phyloP scores from a whole-genome alignment of 106 monocot genomes.

The Cymbidium sinense region DNA sequence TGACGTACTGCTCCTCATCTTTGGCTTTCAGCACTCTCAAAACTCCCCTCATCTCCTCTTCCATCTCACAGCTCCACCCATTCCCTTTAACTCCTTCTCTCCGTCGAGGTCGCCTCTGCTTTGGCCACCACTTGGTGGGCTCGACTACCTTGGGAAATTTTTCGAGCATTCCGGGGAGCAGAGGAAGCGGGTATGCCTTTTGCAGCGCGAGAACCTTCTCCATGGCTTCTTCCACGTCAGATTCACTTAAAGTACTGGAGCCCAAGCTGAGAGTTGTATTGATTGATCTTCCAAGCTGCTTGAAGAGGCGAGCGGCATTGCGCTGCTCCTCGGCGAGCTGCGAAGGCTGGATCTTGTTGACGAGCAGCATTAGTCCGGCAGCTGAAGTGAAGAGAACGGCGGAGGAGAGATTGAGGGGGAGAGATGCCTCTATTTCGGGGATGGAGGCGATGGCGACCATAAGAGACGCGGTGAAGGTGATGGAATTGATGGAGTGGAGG shows the following conservation, averaged over 20 bases:
- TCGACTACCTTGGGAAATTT: slow-evolving; percentile 62
- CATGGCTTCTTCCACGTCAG: slow-evolving; percentile 44
- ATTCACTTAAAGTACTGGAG: slow-evolving; percentile 1
- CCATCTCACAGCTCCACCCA: slow-evolving; percentile 51
- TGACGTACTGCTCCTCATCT: slow-evolving; percentile 51
- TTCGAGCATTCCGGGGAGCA: slow-evolving; percentile 62
- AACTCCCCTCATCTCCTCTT: slow-evolving; percentile 51
- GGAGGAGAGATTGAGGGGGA: slow-evolving; percentile 24
- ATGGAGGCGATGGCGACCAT: slow-evolving; percentile 43
- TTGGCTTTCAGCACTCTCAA: slow-evolving; percentile 36
- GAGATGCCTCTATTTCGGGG: slow-evolving; percentile 18
- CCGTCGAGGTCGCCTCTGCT: neutral
- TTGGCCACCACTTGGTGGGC: slow-evolving; percentile 82
- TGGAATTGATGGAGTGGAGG: slow-evolving; percentile 57
- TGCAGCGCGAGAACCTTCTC: slow-evolving; percentile 66
- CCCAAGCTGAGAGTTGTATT: slow-evolving; percentile 13
- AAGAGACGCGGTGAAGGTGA: slow-evolving; percentile 52
- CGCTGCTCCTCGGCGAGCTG: slow-evolving; percentile 91
- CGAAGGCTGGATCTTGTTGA: slow-evolving; percentile 79
- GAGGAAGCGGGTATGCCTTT: slow-evolving; percentile 55
- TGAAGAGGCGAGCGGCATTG: slow-evolving; percentile 68
- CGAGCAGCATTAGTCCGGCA: slow-evolving; percentile 7
- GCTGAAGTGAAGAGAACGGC: slow-evolving; percentile 4
- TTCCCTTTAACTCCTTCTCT: neutral
- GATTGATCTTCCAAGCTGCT: slow-evolving; percentile 51